Base-by-base conservation (phyloP, 768 basidiomycete genomes). In the Mycena polygramma region DNA sequence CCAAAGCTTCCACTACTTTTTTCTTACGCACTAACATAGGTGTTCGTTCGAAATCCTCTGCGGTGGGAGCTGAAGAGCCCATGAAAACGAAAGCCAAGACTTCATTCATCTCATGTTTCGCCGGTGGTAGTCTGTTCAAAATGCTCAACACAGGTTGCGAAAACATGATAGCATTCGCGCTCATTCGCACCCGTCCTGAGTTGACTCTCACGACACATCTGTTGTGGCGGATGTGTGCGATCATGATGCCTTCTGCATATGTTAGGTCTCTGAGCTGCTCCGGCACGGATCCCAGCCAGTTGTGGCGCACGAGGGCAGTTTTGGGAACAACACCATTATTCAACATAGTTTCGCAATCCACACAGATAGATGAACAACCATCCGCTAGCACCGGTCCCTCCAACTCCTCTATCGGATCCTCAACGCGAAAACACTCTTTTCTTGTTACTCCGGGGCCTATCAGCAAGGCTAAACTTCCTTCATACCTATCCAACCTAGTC, bases 101-200 rank as follows among this genome's bases (percentile, higher is more conserved):
- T 43, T 80, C 77, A 52, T 75, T 66, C 11, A 79, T 30, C 11
- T 49, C 48, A 20, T n/a, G n/a, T 49, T 8, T 15, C 8, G 48
- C 7, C 20, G n/a, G 48, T n/a, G 45, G 45, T 5, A 46, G 45
- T 9, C 14, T 46, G 45, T 49, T 49, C 48, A 49, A 49, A 7
- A 49, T 7, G 78, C 78, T 78, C 0, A 66, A 57, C 4, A 75
- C 69, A 0, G 80, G 80, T 17, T 73, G 65, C 51, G 74, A 71
- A 70, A 79, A 81, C 11, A 74, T 70, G 8, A 82, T 72, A 14
- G 75, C 77, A 77, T 82, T 79, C 11, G 77, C 52, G 35, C 52
- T 53, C 52, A 53, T 53, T 17, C 52, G 7, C 4, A 53, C 52
- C 14, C 52, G 20, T 6, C 52, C 52, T 10, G 52, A 30, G 22